Evolutionary conservation across 2,329 filamentous ascomycete genomes (phyloP), one percentile per base, ranked within the genome.

Genomic region (Aureobasidium subglaciale): DNA sequence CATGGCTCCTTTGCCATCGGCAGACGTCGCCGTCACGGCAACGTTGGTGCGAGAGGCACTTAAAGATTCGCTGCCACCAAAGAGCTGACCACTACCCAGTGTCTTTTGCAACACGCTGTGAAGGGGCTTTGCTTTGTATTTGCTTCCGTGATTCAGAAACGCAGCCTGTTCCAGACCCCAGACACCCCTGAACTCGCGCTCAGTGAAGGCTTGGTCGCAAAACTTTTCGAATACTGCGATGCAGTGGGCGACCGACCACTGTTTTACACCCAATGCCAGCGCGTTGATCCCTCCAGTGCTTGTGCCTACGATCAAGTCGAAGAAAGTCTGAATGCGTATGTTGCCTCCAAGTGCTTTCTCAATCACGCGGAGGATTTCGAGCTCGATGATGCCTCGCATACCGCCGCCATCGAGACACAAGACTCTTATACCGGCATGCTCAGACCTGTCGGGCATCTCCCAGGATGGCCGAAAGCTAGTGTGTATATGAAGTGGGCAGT

Each of bases 231-330:
- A 76, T 50, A 66, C 64, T 18, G 65, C 61, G 5, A 69, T 70
- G 62, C 71, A 75, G 37, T 71, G 64, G 25, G 69, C 60, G 0
- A 77, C 66, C 0, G 65, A 63, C 61, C 71, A 71, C 20, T 69
- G 63, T 42, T 71, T 68, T 22, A 67, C 62, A 2, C 65, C 71
- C 7, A 78, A 65, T 1, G 70, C 73, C 13, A 75, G 66, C 2
- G 73, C 73, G 24, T 77, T 67, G 11, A 77, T 63, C 4, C 73
- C 76, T 11, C 76, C 76, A 18, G 73, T 74, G 35, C 72, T 65
- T n/a, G 72, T 74, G 4, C 74, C 74, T 6, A 77, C 71, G 18
- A 79, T 73, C 2, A 78, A 67, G 56, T 79, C 76, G 56, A 79
- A 77, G 62, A 78, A 78, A 3, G 63, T 63, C 46, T 72, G 73